These are phyloP conservation scores for Gardenia jasminoides DNA, from an alignment of 257 asterid species.

Conservation along the genomic window DNA sequence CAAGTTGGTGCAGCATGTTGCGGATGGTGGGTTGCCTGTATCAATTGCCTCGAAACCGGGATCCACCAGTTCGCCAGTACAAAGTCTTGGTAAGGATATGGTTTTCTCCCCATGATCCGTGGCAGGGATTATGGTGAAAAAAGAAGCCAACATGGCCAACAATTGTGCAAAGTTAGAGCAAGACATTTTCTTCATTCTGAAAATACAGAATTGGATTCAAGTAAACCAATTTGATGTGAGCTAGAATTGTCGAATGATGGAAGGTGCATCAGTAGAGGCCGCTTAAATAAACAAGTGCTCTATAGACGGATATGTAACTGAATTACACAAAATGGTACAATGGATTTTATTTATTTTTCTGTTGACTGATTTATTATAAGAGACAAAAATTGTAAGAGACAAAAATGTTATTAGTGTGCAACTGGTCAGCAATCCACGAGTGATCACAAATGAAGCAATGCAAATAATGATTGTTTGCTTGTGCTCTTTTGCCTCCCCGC, in stretches of 20 bases:
- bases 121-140: not conserved
- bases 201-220: not conserved
- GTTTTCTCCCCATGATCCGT: too few species aligned
- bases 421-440: too few species aligned
- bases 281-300: not conserved
- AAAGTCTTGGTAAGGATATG: too few species aligned
- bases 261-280: too few species aligned
- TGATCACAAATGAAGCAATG: too few species aligned
- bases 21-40: not conserved
- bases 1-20: not conserved
- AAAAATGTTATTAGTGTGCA: too few species aligned
- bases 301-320: not conserved
- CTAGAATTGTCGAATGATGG: too few species aligned
- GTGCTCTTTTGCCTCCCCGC: not conserved
- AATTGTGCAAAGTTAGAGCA: not conserved
- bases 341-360: not conserved
- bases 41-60: not conserved
- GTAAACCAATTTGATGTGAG: too few species aligned
- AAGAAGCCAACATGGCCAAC: not conserved
- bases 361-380: too few species aligned
- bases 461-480: not conserved
- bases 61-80: not conserved
- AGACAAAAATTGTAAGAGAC: too few species aligned
- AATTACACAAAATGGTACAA: not conserved
- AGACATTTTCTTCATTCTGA: not conserved